Percentiles rank a stretch among this genome's conserved stretches.
These are phyloP conservation scores for Xenoacremonium recifei DNA, from an alignment of 2,329 filamentous ascomycete species.

Conservation along the genomic window DNA sequence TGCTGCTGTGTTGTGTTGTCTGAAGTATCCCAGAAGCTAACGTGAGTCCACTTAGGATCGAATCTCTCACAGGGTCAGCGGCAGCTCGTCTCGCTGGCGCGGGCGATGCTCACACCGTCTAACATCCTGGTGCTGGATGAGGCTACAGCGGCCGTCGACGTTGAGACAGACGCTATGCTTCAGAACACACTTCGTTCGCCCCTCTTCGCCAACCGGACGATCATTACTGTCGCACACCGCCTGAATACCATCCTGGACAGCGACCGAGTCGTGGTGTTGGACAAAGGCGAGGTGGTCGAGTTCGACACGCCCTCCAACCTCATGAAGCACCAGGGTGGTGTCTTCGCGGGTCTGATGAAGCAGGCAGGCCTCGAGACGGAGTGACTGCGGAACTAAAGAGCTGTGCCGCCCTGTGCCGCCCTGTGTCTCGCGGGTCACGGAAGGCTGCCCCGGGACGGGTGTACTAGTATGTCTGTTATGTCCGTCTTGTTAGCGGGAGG, in stretches of 20 bases:
- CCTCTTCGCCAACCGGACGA: conserved; percentile 84
- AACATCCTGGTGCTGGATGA: conserved; percentile 98
- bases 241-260: conserved; percentile 94
- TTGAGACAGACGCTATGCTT: conserved; percentile 66
- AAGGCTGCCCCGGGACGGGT: conserved; percentile 1
- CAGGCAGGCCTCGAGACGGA: conserved; percentile 74
- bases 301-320: conserved; percentile 85
- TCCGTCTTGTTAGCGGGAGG: neutral
- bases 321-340: conserved; percentile 68
- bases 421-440: conserved; percentile 3
- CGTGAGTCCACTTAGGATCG: conserved; percentile 68
- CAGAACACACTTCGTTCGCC: conserved; percentile 62
- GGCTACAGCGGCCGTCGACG: conserved; percentile 77
- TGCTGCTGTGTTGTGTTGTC: too few relatives aligned
- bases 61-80: conserved; percentile 95
- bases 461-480: conserved; percentile 1
- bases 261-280: conserved; percentile 90
- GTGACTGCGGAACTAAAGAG: conserved; percentile 11
- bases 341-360: conserved; percentile 88
- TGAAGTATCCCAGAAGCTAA: too few relatives aligned
- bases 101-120: conserved; percentile 89
- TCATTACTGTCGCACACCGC: conserved; percentile 96
- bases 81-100: conserved; percentile 89
- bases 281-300: conserved; percentile 85
- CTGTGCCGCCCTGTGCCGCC: neutral